Evolutionary conservation across 2,329 filamentous ascomycete species (phyloP).

Genomic region (Ampelomyces quisqualis): DNA sequence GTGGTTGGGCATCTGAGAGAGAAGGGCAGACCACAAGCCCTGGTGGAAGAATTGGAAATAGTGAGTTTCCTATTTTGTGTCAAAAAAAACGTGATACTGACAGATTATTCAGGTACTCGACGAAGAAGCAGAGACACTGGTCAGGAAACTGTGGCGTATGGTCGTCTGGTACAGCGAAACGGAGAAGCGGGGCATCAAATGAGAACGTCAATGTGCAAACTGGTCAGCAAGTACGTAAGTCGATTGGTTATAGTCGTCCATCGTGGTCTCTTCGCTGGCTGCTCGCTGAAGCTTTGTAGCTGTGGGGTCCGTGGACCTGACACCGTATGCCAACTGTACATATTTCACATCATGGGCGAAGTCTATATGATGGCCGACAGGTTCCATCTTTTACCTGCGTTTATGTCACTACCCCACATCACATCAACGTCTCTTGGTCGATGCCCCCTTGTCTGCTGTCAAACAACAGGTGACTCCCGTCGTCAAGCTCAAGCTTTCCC

Average conservation of each 20-base stretch:
- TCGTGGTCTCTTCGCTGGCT: no score
- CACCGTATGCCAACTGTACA: constrained; percentile 8
- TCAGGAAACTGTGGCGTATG: constrained; percentile 98
- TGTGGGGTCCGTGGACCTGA: constrained; percentile 26
- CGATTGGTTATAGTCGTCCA: no score
- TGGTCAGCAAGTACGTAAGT: no score
- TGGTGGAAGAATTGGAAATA: constrained; percentile 82
- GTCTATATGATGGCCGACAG: background rate
- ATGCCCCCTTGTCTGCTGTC: no score
- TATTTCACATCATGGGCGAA: constrained; percentile 11
- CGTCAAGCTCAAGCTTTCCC: constrained; percentile 19
- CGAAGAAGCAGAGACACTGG: constrained; percentile 89
- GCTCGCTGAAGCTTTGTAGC: no score
- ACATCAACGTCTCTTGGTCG: no score
- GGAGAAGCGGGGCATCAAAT: constrained; percentile 77
- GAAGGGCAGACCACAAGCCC: constrained; percentile 70
- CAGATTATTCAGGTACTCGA: constrained; percentile 68
- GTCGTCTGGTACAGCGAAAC: constrained; percentile 96
- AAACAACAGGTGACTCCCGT: no score
- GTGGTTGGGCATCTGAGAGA: constrained; percentile 83
- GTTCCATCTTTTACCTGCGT: constrained; percentile 4
- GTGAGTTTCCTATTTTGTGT: constrained; percentile 54
- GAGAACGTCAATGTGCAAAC: constrained; percentile 1
- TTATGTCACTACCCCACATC: no score
- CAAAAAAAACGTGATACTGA: constrained; percentile 37